A percentile compares a stretch with the other conserved stretches of the same genome.
These are phyloP conservation scores for Sporothrix protearum DNA, from an alignment of 2,329 filamentous ascomycete genomes.

Conservation along the genomic window DNA sequence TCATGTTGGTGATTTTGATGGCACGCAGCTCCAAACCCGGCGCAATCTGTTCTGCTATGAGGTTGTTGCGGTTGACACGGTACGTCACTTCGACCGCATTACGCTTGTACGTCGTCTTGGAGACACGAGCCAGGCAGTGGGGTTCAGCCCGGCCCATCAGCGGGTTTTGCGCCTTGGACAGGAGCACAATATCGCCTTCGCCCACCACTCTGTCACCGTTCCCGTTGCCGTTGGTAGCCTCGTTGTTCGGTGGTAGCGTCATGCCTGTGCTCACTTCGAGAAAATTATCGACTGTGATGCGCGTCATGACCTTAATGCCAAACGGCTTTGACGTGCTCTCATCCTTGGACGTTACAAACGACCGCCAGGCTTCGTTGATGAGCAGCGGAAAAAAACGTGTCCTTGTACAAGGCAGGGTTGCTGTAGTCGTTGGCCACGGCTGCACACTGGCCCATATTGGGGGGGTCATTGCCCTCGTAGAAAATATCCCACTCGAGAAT, in stretches of 20 bases:
- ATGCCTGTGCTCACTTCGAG: constrained; percentile 86
- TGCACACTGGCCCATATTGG: constrained; percentile 68
- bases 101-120: constrained; percentile 75
- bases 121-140: constrained; percentile 83
- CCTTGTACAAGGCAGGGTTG: constrained; percentile 75
- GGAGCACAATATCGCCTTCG: constrained; percentile 84
- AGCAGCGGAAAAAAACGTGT: constrained; percentile 87
- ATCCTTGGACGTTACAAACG: constrained; percentile 84
- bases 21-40: constrained; percentile 69
- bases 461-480: constrained; percentile 80
- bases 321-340: constrained; percentile 78
- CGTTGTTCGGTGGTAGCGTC: constrained; percentile 55
- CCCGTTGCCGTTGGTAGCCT: constrained; percentile 54
- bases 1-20: constrained; percentile 86
- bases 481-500: constrained; percentile 96
- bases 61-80: constrained; percentile 65
- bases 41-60: constrained; percentile 58
- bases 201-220: constrained; percentile 44
- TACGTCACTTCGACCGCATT: constrained; percentile 80
- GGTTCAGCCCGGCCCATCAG: constrained; percentile 61
- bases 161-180: constrained; percentile 72
- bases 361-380: constrained; percentile 91
- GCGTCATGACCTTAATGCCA: constrained; percentile 81
- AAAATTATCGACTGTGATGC: constrained; percentile 87
- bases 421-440: constrained; percentile 74